Base-by-base conservation (phyloP, 371 early-diverging fungal genomes). In the Haplosporangium sp. region DNA sequence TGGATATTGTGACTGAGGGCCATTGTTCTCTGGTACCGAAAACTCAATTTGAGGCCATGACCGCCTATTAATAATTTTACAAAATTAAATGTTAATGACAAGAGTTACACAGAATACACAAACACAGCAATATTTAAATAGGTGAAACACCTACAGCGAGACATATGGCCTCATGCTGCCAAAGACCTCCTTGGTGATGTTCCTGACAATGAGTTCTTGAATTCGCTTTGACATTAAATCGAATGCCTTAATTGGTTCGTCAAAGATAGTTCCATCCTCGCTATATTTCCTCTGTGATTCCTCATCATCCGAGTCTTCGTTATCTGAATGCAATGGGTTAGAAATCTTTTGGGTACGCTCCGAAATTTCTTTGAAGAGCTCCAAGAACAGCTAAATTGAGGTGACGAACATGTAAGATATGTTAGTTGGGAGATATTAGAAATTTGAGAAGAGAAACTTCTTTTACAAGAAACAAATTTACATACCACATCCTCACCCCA, bases 151-250 rank as follows among this genome's bases (percentile, higher is more conserved):
- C 70, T 84, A 93, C 92, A 88, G 86, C 70, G 87, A 88, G 7
- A 83, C 84, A 69, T 92, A 94, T 6, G 83, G 65, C 71, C 89
- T 87, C 48, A 90, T 77, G 58, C 84, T 84, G 13, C 84, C 84
- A 44, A 84, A 85, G 83, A 92, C 92, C 34, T 90, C 91, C 66
- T 90, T 88, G 15, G 87, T 77, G 17, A 89, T 83, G 52, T 88
- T 87, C 57, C 85, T 86, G 5, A 89, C 78, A 37, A 90, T 83
- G 9, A 91, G 65, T 19, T 86, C 87, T 57, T 88, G 87, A 19
- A 88, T 85, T 3, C 89, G 83, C 53, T 84, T 70, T 38, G 78
- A 83, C 11, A 89, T 65, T n/a, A 60, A 53, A 13, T 76, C 72
- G 62, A 84, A 90, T 8, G 83, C 83, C 44, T 60, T 77, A 40